Evolutionary conservation across 2,329 filamentous ascomycete genomes (phyloP), one percentile per base, ranked within the genome.

Genomic region (Aspergillus pseudonomiae): DNA sequence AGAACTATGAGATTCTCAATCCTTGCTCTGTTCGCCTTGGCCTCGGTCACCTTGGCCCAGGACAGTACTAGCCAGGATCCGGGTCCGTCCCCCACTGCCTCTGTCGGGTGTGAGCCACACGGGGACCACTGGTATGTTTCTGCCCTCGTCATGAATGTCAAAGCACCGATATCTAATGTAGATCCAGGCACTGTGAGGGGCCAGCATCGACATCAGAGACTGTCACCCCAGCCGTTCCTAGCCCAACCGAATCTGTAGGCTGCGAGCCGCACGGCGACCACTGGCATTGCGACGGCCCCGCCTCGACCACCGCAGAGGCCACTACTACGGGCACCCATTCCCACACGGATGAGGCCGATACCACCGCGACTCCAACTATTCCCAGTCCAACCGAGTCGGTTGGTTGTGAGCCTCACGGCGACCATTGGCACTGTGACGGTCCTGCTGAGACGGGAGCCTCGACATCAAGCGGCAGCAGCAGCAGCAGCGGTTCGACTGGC

Each of bases 41-140:
- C 68, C 19, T 64, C 69, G 21, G 59, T 63, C 10, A 60, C 63
- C 26, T 46, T 66, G 14, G 65, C 67, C n/a, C 57, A 66, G 14
- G 61, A 14, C 2, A 39, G 32, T 21, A 24, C 32, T 2, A 55
- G 59, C 12, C 59, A 71, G 34, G 66, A 70, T n/a, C 71, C 71
- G 0, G 72, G 70, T 19, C 73, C 73, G 30, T 74, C 71, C 24
- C 74, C 74, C n/a, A 76, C 73, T 6, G 73, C 68, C 19, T 76
- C 71, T 7, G 39, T 68, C 16, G 70, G 72, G 43, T 70, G 71
- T 52, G 65, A 72, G 26, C 65, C 72, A 3, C 68, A 73, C 36
- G 71, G 71, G 6, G 71, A 74, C 32, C 72, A 74, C 59, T 74
- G 72, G 70, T 71, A 63, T 53, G 64, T 48, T 28, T 41, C n/a